These are phyloP conservation scores for Aristolochia californica DNA, from an alignment of 164 flowering plant species.

Conservation along the genomic window DNA sequence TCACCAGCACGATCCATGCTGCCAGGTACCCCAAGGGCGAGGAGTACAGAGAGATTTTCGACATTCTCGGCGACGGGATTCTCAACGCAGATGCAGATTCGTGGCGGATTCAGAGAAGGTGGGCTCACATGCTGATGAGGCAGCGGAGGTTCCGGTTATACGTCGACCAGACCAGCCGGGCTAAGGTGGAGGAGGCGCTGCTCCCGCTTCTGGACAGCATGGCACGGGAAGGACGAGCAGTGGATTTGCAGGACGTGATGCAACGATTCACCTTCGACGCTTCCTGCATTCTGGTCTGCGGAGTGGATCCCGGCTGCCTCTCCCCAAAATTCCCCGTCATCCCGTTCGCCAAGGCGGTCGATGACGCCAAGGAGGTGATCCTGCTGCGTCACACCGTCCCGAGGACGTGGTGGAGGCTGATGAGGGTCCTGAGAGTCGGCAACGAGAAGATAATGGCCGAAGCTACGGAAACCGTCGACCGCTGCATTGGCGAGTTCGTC, in stretches of 20 bases:
- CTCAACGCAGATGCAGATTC: conserved; percentile 14
- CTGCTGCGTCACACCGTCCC: conserved; percentile 24
- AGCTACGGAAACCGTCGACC: conserved; percentile 9
- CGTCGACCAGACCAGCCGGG: conserved; percentile 7
- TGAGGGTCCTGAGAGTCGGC: conserved; percentile 19
- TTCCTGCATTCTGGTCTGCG: conserved; percentile 18
- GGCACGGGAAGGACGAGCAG: not conserved
- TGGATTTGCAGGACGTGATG: conserved; percentile 33
- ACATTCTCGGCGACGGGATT: conserved; percentile 20
- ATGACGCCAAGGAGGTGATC: conserved; percentile 19
- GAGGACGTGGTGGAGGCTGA: conserved; percentile 22
- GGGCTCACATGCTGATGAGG: conserved; percentile 3
- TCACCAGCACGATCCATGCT: conserved; percentile 10
- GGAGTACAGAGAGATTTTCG: conserved; percentile 5
- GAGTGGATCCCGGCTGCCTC: conserved; percentile 17
- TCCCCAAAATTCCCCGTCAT: conserved; percentile 15
- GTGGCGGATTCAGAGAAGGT: conserved; percentile 12
- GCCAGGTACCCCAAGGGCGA: conserved; percentile 10
- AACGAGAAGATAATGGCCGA: conserved; percentile 5
- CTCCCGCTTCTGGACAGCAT: conserved; percentile 16
- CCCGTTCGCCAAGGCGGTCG: conserved; percentile 24
- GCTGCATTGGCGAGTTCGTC: conserved; percentile 4
- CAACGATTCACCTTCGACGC: conserved; percentile 29
- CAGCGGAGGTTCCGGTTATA: conserved; percentile 8
- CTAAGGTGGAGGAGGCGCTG: conserved; percentile 17